Evolutionary conservation across 2,329 filamentous ascomycete species (phyloP).

Genomic region (Mycogone perniciosa): DNA sequence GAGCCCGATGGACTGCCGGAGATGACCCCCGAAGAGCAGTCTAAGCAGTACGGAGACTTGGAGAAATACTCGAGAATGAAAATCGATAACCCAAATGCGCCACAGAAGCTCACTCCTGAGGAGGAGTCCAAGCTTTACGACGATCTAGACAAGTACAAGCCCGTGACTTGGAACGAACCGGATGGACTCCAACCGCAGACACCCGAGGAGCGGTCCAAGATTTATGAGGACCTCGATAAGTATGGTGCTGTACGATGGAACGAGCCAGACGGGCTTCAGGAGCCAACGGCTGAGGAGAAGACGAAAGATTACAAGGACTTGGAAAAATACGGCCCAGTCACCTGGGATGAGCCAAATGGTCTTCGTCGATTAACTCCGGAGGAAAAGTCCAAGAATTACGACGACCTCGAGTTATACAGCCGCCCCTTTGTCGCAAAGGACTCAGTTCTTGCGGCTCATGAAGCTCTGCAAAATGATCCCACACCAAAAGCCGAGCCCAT

Average conservation of each 20-base stretch:
- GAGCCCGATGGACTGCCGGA: conserved; percentile 24
- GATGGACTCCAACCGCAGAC: conserved; percentile 24
- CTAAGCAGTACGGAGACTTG: conserved; percentile 30
- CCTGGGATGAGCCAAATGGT: conserved; percentile 27
- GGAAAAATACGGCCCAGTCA: conserved; percentile 30
- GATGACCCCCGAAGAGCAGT: conserved; percentile 24
- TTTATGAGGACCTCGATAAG: conserved; percentile 30
- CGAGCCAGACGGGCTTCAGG: conserved; percentile 25
- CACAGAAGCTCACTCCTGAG: conserved; percentile 22
- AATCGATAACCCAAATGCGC: conserved; percentile 23
- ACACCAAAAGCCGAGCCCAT: conserved; percentile 32
- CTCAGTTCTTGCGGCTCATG: conserved; percentile 22
- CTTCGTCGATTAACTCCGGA: conserved; percentile 23
- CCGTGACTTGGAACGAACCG: conserved; percentile 30
- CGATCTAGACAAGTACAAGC: conserved; percentile 33
- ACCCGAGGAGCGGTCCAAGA: conserved; percentile 29
- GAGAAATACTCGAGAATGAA: conserved; percentile 26
- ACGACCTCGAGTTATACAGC: conserved; percentile 33
- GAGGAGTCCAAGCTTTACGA: conserved; percentile 32
- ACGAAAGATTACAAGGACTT: conserved; percentile 37
- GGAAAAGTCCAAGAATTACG: conserved; percentile 25
- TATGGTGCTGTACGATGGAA: conserved; percentile 27
- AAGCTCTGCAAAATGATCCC: conserved; percentile 23
- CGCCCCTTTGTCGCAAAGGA: conserved; percentile 29
- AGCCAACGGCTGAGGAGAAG: conserved; percentile 26